Evolutionary conservation across 2,329 filamentous ascomycete species (phyloP), one percentile per base, ranked within the genome.

Genomic region (Achaetomium macrosporum): DNA sequence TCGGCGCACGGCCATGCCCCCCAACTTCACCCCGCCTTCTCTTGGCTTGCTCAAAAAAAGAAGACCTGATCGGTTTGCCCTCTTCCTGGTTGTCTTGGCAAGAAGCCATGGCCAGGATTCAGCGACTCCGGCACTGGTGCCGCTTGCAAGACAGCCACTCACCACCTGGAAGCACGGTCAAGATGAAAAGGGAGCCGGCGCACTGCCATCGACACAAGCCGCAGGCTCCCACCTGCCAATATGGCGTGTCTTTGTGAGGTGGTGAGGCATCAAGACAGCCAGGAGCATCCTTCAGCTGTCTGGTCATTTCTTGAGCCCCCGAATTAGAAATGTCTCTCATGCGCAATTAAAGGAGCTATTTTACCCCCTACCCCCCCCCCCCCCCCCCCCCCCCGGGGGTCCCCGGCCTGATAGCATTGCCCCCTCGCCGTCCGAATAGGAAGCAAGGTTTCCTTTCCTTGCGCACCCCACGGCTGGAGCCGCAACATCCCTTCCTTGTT

Each of bases 191-290:
- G 19, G n/a, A n/a, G 35, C 35, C 13, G n/a, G 36, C 45, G 51
- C 55, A 57, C 51, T 41, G 55, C 55, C 55, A 29, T 47, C 55
- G 37, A 36, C 31, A 39, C 55, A 41, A 36, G 47, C 47, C 31
- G 50, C 31, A 25, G 25, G 37, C 31, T 19, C 39, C 19, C 36
- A 25, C 35, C 35, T 20, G 13, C 40, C 41, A 29, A 36, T 35
- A 25, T 43, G 12, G 35, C 30, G 11, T 45, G 36, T 35, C 41
- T n/a, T 4, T 37, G 13, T 36, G 44, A 15, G 42, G 49, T 43
- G 42, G 30, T 40, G 37, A 42, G 36, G 12, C 47, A 19, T 29
- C 16, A 20, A 36, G 44, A 25, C 50, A 52, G 44, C 42, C 31
- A 39, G 25, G 4, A 25, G 25, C 25, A 44, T 42, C 43, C 43